phyloP scores from a whole-genome alignment of 768 basidiomycete species.

The Fomitopsis serialis region DNA sequence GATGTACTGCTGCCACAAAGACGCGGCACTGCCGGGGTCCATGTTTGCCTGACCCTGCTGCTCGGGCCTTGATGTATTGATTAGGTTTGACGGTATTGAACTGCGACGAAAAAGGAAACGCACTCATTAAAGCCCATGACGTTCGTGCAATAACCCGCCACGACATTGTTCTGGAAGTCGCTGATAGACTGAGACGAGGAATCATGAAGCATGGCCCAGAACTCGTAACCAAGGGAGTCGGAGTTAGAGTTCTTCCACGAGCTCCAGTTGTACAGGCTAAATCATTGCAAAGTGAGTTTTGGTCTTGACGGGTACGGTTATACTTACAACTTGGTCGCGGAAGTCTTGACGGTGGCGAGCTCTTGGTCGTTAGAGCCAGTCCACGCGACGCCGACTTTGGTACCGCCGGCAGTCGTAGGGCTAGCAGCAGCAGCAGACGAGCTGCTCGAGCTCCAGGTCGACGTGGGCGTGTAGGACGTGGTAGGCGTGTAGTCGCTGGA shows the following conservation, averaged over 20 bases:
- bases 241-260: constrained; percentile 39
- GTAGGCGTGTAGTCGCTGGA: constrained; percentile 7
- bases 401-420: constrained; percentile 1
- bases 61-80: constrained; percentile 52
- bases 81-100: constrained; percentile 20
- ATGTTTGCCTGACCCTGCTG: constrained; percentile 58
- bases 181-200: constrained; percentile 12
- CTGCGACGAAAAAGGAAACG: constrained; percentile 15
- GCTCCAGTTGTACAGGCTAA: constrained; percentile 64
- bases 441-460: constrained; percentile 11
- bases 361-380: constrained; percentile 41
- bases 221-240: constrained; percentile 43
- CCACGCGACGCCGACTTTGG: constrained; percentile 67
- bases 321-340: constrained; percentile 38
- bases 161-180: constrained; percentile 43
- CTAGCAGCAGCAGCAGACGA: constrained; percentile 16
- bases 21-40: constrained; percentile 39
- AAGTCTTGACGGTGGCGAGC: constrained; percentile 47
- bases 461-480: constrained; percentile 11
- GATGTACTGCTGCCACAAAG: constrained; percentile 58
- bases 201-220: constrained; percentile 64
- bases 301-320: not conserved
- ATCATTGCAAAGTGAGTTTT: not conserved
- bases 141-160: constrained; percentile 43
- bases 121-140: constrained; percentile 76